Base-by-base conservation (phyloP, 371 early-diverging fungal species). In the Syncephalastrum monosporum region DNA sequence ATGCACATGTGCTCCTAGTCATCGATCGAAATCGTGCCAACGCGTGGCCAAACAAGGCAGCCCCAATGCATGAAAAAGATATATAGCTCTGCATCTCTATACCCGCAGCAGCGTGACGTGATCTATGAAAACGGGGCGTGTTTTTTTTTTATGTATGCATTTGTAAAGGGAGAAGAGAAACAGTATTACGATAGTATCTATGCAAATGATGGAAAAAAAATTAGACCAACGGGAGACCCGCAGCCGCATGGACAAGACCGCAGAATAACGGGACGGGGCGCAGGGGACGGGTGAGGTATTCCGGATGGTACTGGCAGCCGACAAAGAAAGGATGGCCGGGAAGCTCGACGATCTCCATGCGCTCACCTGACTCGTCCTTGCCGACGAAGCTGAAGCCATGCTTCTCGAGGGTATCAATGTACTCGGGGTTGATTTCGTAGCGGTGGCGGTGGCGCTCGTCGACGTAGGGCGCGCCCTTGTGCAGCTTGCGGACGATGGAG, bases 281-380 rank as follows among this genome's bases (percentile, higher is more conserved):
- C 50, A 95, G 75, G 12, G 99, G 99, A 51, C 96, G 90, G 45
- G 97, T 97, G 53, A 93, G 82, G 79, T 98, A 97, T 80, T 99
- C 99, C 27, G 99, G 99, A 64, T 99, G 99, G 76, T 90, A 99
- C 83, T 99, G 99, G 43, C 91, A 91, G 47, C 91, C 99, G 49
- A 99, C 90, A 78, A 90, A 99, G 83, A 89, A 99, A 7, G 96
- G 96, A 75, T 99, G 99, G 57, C 87, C 89, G 5, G 78, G 82
- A 45, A 95, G 67, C 82, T 99, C 99, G 33, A 99, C 74, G 57
- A 98, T 93, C 75, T 99, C 98, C 94, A 99, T 98, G 57, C 98
- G 92, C 67, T 94, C 86, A 23, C 93, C 95, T 45, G 89, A 89
- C 60, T 95, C 95, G 55, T 97, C 96, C 56, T 89, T 84, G 61